Base-by-base conservation (phyloP, 352 stramenopile species). In the Phytophthora uliginosa region DNA sequence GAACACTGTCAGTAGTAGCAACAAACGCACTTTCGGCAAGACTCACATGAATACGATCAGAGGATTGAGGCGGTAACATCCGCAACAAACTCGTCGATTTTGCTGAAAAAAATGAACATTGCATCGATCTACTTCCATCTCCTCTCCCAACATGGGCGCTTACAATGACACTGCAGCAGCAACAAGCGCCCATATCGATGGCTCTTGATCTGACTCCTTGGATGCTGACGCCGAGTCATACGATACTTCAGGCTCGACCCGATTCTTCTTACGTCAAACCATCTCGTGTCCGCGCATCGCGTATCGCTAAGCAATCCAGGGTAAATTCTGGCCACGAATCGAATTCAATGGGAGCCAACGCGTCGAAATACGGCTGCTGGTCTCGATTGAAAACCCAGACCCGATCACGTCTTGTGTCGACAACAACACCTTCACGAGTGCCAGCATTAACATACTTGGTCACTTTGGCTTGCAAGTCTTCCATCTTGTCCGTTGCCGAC, bases 31-130 rank as follows among this genome's bases (percentile, higher is more conserved):
- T 24, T 66, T 56, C 12, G 48, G 62, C 55, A 68, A 69, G 13
- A 34, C 71, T 22, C 77, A 84, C 59, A 58, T 84, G 13, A 69
- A 77, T 60, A 84, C 60, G 26, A 76, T 84, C 17, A 61, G 77
- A 40, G 64, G 71, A 22, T 63, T 84, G 24, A 70, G 70, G 31
- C 63, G 67, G 13, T 80, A 69, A 58, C 34, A n/a, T 18, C 36
- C 2, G 13, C 36, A 45, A 45, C 36, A 45, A 61, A 17, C 3
- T 26, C n/a, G 33, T 51, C 5, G 6, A 48, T 56, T 28, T 17
- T 53, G 17, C 3, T 33, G n/a, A 17, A 45, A 45, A 59, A 68
- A 52, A 12, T 17, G 40, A 33, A 22, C 34, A 17, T 59, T 53
- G 18, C 7, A 31, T 40, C 15, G 45, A 24, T 42, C 42, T 18